These are phyloP conservation scores for Nemania sp. DNA, from an alignment of 2,329 filamentous ascomycete genomes.

Conservation along the genomic window DNA sequence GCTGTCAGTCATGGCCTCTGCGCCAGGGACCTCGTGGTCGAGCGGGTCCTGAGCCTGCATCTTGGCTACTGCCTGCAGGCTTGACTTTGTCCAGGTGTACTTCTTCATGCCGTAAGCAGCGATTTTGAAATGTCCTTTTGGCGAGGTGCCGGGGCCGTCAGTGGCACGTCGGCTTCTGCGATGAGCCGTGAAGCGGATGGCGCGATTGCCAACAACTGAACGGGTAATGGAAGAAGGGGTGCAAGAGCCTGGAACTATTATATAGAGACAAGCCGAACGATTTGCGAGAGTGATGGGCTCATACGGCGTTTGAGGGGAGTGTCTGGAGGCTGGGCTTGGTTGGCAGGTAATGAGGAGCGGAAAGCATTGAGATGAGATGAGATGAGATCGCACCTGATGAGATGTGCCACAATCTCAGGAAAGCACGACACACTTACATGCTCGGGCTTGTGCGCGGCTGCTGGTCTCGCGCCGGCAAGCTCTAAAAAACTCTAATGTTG, in stretches of 20 bases:
- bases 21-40: neutral
- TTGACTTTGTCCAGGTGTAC: neutral
- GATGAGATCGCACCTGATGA: too few species aligned
- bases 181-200: too few species aligned
- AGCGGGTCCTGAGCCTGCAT: neutral
- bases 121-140: too few species aligned
- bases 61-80: neutral
- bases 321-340: neutral
- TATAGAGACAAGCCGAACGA: too few species aligned
- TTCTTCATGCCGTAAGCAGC: neutral
- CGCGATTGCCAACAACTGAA: too few species aligned
- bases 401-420: neutral
- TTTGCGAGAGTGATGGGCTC: neutral
- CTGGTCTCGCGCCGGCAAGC: neutral
- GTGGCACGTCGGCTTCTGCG: too few species aligned
- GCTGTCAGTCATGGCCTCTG: too few species aligned
- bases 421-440: neutral
- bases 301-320: neutral
- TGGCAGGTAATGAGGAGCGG: neutral
- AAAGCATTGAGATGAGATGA: neutral
- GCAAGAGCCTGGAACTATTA: too few species aligned
- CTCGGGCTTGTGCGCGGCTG: neutral
- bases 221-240: too few species aligned
- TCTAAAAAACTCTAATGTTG: constrained; percentile 20
- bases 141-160: constrained; percentile 1